Base-by-base conservation (phyloP, 345 rosid genomes). In the Bruguiera gymnorhiza region DNA sequence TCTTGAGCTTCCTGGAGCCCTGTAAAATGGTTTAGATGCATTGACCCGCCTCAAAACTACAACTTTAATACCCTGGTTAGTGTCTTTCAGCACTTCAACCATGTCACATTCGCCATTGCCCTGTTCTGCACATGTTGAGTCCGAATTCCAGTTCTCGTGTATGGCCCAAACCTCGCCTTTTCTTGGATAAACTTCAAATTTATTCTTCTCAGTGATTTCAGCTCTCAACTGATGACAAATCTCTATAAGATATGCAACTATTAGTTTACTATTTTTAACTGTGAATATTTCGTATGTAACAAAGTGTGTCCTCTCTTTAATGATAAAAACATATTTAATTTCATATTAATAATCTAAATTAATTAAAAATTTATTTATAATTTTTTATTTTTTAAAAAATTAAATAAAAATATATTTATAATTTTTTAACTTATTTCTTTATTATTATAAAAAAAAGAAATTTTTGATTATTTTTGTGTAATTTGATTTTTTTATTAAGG, bases 91-190 rank as follows among this genome's bases (percentile, higher is more conserved):
- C 60, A 88, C 82, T 73, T 86, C 85, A 1, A 83, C 85, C 59
- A 84, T 67, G 66, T 83, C 85, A 54, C 60, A 29, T 79, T 79
- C 85, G 50, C 76, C 76, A n/a, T 52, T 51, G 16, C 23, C 62
- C 65, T 15, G 27, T 51, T 80, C 77, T 48, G 69, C 52, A 63
- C n/a, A 29, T 20, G 10, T n/a, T 18, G 32, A 58, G 31, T 56
- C 72, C 11, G 64, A 32, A 20, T 67, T 68, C 78, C 78, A 66
- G 65, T 62, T 75, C 81, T 66, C 80, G 71, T 79, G 80, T 31
- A 83, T 10, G n/a, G 90, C 88, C 93, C 88, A 89, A 29, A 86
- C 66, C 83, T 86, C 84, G 24, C 83, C 89, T 67, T 80, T 66
- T 50, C 71, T 74, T 2, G 91, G 89, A 62, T 68, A 78, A 39